These are phyloP conservation scores for Daldinia sp. DNA, from an alignment of 2,329 filamentous ascomycete genomes.

Conservation along the genomic window DNA sequence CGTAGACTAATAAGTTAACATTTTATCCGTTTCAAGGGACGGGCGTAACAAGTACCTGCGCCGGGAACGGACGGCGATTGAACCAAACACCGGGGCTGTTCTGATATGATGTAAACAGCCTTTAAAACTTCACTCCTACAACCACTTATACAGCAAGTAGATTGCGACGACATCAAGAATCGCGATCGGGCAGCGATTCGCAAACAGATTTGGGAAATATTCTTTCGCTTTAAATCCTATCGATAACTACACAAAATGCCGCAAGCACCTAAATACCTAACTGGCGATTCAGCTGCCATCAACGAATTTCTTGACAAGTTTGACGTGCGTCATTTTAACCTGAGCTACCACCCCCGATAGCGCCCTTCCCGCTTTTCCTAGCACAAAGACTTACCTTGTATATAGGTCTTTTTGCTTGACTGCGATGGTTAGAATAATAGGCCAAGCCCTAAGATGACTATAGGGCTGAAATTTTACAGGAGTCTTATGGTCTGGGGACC, in stretches of 20 bases:
- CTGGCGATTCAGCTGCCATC: slow-evolving; percentile 79
- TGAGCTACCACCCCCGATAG: slow-evolving; percentile 4
- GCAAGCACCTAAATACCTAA: slow-evolving; percentile 70
- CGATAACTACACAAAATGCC: slow-evolving; percentile 44
- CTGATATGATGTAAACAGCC: background rate
- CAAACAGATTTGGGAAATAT: background rate
- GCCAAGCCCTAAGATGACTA: background rate
- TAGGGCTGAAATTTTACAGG: slow-evolving; percentile 53
- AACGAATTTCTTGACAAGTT: slow-evolving; percentile 87
- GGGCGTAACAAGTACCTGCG: slow-evolving; percentile 7
- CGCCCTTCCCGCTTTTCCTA: too few species aligned
- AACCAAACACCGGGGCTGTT: slow-evolving; percentile 10
- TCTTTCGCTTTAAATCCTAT: background rate
- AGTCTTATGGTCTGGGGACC: slow-evolving; percentile 95
- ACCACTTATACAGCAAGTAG: slow-evolving; percentile 4
- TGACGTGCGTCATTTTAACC: slow-evolving; percentile 72
- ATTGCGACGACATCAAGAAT: slow-evolving; percentile 4
- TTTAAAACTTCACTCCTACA: slow-evolving; percentile 15
- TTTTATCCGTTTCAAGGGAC: background rate
- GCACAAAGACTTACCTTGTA: slow-evolving; percentile 24
- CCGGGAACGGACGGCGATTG: slow-evolving; percentile 17
- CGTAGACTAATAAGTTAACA: background rate
- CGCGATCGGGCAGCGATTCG: background rate
- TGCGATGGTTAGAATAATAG: slow-evolving; percentile 79
- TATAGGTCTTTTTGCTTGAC: slow-evolving; percentile 89